Percentiles rank a stretch among this genome's conserved stretches.
Evolutionary conservation across 495 filamentous ascomycete species (phyloP).

Genomic region (Sordaria brevicollis): DNA sequence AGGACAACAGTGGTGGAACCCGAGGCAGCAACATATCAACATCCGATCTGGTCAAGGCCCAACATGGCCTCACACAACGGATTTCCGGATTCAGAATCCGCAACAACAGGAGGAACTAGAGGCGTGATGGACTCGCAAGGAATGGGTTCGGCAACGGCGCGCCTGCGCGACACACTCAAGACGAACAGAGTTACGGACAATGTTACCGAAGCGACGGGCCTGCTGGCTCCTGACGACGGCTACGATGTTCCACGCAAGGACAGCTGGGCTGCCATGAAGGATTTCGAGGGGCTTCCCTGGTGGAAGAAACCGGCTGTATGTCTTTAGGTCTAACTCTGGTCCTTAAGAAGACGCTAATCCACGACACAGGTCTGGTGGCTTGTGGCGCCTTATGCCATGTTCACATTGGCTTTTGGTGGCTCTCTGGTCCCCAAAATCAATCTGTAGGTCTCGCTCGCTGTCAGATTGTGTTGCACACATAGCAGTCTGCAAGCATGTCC

Average conservation of each 20-base stretch:
- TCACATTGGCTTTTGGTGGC: slow-evolving; percentile 76
- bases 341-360: background rate
- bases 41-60: background rate
- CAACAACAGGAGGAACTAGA: background rate
- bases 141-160: background rate
- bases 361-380: slow-evolving; percentile 68
- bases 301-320: slow-evolving; percentile 64
- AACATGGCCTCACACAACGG: background rate
- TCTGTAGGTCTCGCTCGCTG: slow-evolving; percentile 29
- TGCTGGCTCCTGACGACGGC: slow-evolving; percentile 18
- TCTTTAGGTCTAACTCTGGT: background rate
- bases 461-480: background rate
- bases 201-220: slow-evolving; percentile 30
- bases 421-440: slow-evolving; percentile 70
- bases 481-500: background rate
- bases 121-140: background rate
- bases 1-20: background rate
- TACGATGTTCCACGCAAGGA: slow-evolving; percentile 9
- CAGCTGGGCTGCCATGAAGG: slow-evolving; percentile 35
- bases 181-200: slow-evolving; percentile 10
- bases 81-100: background rate
- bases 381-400: slow-evolving; percentile 62
- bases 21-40: background rate
- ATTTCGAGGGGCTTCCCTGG: slow-evolving; percentile 58
- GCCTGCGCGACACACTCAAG: background rate